Base-by-base conservation (phyloP, 1,284 basidiomycete genomes). In the Ceratobasidium sp. region DNA sequence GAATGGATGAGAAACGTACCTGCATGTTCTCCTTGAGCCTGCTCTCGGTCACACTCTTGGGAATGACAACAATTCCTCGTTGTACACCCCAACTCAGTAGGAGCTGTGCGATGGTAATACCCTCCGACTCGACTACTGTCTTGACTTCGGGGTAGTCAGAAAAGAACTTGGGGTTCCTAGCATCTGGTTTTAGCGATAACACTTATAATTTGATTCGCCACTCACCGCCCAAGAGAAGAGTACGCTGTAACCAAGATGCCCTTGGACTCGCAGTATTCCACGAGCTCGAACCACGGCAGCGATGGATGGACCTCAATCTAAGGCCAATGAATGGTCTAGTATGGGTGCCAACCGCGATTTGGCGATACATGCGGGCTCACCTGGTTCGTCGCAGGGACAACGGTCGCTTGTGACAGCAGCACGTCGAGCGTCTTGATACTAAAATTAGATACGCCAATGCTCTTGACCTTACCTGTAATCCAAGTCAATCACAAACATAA, bases 211-310 rank as follows among this genome's bases (percentile, higher is more conserved):
- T 19, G 48, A 6, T 4, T 89, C 79, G 81, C 90, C 92, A 29
- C 63, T 66, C 27, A 66, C 66, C 66, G 92, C 19, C 95, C 95
- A 0, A 96, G 86, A 11, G 94, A 93, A 75, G 89, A 91, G 84
- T 95, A 96, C 0, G 94, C 93, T 13, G 93, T 94, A 77, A 95
- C 83, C 77, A 91, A 87, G 79, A 96, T 95, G 77, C 86, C 86
- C 81, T 94, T 89, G 75, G 88, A 56, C 78, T 90, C 88, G 84
- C 88, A 90, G 83, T 87, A 92, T 24, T 84, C 85, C 61, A 91
- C 84, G 63, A 93, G 87, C 16, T 91, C 89, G 72, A 90, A 87
- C 78, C 94, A 91, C 3, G 86, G 90, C 63, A 91, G 85, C 61
- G 90, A 85, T 7, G 94, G 94, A 84, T 96, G 95, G 41, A 88